phyloP scores from a whole-genome alignment of 2,329 filamentous ascomycete species.

The Cyphellophora europaea region DNA sequence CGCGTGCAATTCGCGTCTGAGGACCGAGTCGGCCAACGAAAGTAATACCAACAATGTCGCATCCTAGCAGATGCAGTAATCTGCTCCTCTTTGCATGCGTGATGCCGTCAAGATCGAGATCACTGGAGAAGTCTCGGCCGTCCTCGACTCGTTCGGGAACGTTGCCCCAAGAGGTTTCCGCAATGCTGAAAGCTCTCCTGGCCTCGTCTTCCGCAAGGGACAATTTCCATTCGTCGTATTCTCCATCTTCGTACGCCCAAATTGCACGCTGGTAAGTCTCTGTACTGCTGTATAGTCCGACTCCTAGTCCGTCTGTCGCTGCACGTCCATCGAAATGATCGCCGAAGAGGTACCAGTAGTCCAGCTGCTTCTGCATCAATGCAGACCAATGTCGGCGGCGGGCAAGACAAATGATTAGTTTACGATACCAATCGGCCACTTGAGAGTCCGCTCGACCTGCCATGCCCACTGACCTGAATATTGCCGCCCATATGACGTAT shows the following conservation, averaged over 20 bases:
- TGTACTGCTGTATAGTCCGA: no score
- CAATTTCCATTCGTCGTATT: background rate
- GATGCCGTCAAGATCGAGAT: conserved; percentile 6
- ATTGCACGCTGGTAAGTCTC: conserved; percentile 1
- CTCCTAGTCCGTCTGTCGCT: no score
- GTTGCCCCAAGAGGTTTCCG: conserved; percentile 5
- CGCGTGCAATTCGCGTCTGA: no score
- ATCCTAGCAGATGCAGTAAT: conserved; percentile 6
- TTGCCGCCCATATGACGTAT: conserved; percentile 3
- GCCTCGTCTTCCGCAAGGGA: background rate
- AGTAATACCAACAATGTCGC: conserved; percentile 3
- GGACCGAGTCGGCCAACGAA: conserved; percentile 1
- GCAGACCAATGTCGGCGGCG: no score
- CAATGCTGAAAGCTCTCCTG: background rate
- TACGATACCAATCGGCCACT: no score
- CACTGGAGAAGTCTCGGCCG: conserved; percentile 4
- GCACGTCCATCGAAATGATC: no score
- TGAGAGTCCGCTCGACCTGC: background rate
- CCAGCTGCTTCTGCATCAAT: no score
- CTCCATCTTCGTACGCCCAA: conserved; percentile 1
- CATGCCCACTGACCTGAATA: no score
- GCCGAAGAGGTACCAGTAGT: no score
- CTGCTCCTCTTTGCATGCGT: conserved; percentile 5
- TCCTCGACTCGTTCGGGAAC: conserved; percentile 2
- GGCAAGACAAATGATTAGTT: no score